Base-by-base conservation (phyloP, 148 eudicot species). In the Cornus florida region DNA sequence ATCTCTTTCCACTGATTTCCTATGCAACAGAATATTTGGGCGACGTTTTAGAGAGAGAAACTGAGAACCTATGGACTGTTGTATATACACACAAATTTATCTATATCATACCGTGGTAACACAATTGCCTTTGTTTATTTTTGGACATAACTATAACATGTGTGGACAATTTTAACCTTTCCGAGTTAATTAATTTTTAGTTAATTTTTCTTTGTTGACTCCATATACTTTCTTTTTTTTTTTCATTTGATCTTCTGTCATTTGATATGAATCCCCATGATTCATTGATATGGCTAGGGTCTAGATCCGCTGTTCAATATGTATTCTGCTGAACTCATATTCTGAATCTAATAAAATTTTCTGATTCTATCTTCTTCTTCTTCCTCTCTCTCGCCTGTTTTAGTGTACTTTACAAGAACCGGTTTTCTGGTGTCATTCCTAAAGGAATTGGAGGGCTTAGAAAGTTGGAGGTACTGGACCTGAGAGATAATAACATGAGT, bases 351-450 rank as follows among this genome's bases (percentile, higher is more conserved):
- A 28, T 39, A 16, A 38, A 23, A 10, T 23, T 43, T 72, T 17
- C 10, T 71, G 50, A 28, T 53, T 75, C 22, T 66, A 3, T 33
- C 38, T 35, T 69, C 50, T 82, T 74, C 81, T 24, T 28, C 28
- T 28, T 1, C 1, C 28, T 28, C 28, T 28, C 28, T 28, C 28
- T 28, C 28, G 78, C 17, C 39, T 38, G 85, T 70, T 71, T 75
- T 83, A 97, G 99, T 79, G 84, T 89, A 78, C 95, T 97, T 24
- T 83, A 82, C 31, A 79, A 85, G 79, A 97, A 97, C 88, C 89
- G 75, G 72, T 82, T 97, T 82, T 91, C 84, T 67, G 98, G 99
- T 57, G 75, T 72, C 71, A 90, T 97, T 67, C 99, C 99, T 38
- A 80, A 76, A 33, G 93, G 92, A 78, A 73, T 94, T 74, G 97